Evolutionary conservation across 768 basidiomycete species (phyloP).

Genomic region (Crepidotus variabilis): DNA sequence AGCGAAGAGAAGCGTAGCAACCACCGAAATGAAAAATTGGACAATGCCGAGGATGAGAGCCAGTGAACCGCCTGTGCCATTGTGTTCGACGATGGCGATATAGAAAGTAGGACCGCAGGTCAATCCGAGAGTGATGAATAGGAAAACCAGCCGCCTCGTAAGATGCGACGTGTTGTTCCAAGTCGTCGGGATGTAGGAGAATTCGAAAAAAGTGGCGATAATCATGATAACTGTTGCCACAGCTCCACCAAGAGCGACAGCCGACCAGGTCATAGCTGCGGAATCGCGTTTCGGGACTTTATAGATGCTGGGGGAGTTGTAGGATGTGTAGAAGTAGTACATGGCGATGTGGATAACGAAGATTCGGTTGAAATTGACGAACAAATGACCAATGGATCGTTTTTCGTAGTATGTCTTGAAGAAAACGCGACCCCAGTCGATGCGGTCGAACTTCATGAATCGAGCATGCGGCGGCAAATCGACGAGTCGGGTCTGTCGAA

Average conservation of each 20-base stretch:
- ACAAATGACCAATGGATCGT: conserved; percentile 91
- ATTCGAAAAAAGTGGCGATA: conserved; percentile 88
- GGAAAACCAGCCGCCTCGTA: conserved; percentile 85
- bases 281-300: conserved; percentile 51
- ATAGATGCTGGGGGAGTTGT: conserved; percentile 88
- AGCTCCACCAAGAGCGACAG: conserved; percentile 90
- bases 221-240: conserved; percentile 98
- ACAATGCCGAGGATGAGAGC: conserved; percentile 93
- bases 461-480: conserved; percentile 89
- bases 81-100: conserved; percentile 79
- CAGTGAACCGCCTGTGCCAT: conserved; percentile 60
- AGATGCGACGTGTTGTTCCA: conserved; percentile 99
- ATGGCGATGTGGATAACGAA: conserved; percentile 97
- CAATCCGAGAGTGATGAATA: conserved; percentile 84
- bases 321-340: conserved; percentile 96
- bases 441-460: conserved; percentile 94
- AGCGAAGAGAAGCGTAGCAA: conserved; percentile 83
- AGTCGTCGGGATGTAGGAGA: conserved; percentile 95
- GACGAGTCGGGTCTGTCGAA: conserved; percentile 74
- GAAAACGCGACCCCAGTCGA: conserved; percentile 95
- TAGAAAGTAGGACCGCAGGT: conserved; percentile 95
- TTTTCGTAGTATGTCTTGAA: conserved; percentile 99
- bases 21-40: conserved; percentile 91
- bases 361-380: conserved; percentile 99
- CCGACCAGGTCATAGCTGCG: conserved; percentile 87